Evolutionary conservation across 2,329 filamentous ascomycete species (phyloP), one percentile per base, ranked within the genome.

Genomic region (Pyrenophora tritici-repentis): DNA sequence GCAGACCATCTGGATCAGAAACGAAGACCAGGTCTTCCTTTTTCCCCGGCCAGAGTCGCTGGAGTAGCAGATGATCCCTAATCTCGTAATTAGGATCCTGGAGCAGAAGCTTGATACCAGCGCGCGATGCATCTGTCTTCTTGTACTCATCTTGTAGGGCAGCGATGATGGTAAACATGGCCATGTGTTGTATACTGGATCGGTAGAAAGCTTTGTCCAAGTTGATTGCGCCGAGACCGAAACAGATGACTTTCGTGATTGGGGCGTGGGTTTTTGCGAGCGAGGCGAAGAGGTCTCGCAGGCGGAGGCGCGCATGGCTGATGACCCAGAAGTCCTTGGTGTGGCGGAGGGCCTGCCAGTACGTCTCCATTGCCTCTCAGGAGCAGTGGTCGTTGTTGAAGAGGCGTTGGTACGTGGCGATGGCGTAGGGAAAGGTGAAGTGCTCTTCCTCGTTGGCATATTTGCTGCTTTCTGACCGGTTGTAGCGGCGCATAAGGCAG

Each of bases 31-130:
- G 33, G 4, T 16, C 18, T 4, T 33, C 32, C 2, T 33, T 16
- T 4, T 42, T 16, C 7, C 26, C 26, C 1, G 10, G 6, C 12
- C 17, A 44, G n/a, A n/a, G n/a, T n/a, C n/a, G n/a, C n/a, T n/a
- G n/a, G n/a, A n/a, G n/a, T n/a, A n/a, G n/a, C n/a, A n/a, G n/a
- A n/a, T n/a, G n/a, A n/a, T 60, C 63, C 14, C 39, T 47, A 0
- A 22, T 7, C 8, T 34, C 32, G 40, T 65, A 65, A 18, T 34
- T 44, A 1, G 63, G 63, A 29, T 65, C 60, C 22, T 65, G 60
- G 1, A 56, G 36, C 5, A 63, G 33, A n/a, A 65, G 42, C 10
- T 47, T 14, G 2, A 63, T 41, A 7, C 18, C 7, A 10, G 22
- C n/a, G 1, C n/a, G 13, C 1, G 12, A 4, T 1, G 48, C 14